These are phyloP conservation scores for Lentithecium fluviatile DNA, from an alignment of 495 filamentous ascomycete species.

Conservation along the genomic window DNA sequence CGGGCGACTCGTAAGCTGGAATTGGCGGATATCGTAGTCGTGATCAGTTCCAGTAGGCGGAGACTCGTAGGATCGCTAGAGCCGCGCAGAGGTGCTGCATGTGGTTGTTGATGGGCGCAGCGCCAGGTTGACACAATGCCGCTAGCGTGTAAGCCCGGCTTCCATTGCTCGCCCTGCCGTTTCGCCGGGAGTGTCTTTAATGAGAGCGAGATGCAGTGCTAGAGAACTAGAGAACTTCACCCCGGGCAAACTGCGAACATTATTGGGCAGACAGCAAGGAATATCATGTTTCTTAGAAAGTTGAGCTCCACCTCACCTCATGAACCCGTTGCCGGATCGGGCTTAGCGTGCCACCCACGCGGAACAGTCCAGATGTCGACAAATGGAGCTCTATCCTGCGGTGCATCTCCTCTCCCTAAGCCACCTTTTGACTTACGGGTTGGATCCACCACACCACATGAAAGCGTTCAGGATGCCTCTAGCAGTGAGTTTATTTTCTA, in stretches of 20 bases:
- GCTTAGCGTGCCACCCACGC: no score
- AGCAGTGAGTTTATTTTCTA: conserved; percentile 27
- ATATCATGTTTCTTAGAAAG: no score
- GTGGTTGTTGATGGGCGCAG: not conserved
- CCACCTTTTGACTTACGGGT: no score
- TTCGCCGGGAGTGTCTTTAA: not conserved
- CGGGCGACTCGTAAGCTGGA: not conserved
- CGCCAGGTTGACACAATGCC: not conserved
- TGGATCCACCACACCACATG: not conserved
- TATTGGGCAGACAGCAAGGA: no score
- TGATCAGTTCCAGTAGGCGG: not conserved
- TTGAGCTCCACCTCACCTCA: no score
- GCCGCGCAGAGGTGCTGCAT: not conserved
- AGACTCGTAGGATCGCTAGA: not conserved
- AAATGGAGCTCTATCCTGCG: no score
- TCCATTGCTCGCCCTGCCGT: not conserved
- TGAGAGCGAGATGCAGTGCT: no score
- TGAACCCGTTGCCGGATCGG: no score
- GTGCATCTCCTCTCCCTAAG: no score
- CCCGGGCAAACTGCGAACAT: no score
- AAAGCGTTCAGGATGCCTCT: conserved; percentile 37
- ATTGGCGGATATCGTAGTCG: not conserved
- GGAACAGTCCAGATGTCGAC: no score
- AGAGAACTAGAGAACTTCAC: no score
- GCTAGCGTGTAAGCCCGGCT: not conserved